phyloP scores from a whole-genome alignment of 192 early-diverging fungal genomes.

The Backusella tuberculispora region DNA sequence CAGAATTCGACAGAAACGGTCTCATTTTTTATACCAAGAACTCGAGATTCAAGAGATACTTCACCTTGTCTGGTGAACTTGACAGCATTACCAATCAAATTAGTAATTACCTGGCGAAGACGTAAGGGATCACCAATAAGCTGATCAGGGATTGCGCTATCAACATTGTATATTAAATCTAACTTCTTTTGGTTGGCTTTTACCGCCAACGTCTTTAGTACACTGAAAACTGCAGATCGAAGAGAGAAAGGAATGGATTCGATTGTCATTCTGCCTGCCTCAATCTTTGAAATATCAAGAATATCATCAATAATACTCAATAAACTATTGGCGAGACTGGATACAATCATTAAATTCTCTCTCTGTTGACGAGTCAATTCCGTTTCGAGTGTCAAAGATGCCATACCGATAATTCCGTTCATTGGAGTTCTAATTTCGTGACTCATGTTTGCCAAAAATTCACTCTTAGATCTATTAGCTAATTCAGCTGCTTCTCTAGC shows the following conservation, averaged over 20 bases:
- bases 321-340: constrained; percentile 70
- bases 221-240: constrained; percentile 62
- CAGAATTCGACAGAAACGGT: constrained; percentile 65
- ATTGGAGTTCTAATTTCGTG: constrained; percentile 83
- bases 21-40: constrained; percentile 44
- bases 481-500: constrained; percentile 82
- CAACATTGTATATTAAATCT: constrained; percentile 66
- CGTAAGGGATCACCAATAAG: constrained; percentile 80
- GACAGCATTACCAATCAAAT: constrained; percentile 81
- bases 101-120: constrained; percentile 79
- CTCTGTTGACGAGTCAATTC: constrained; percentile 83
- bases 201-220: constrained; percentile 72
- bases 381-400: constrained; percentile 72
- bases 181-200: constrained; percentile 79
- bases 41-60: constrained; percentile 58
- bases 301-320: constrained; percentile 83
- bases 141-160: constrained; percentile 71
- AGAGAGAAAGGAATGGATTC: constrained; percentile 76
- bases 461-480: constrained; percentile 82
- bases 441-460: constrained; percentile 69
- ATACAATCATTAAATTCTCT: constrained; percentile 82
- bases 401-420: constrained; percentile 84
- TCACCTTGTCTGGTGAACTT: constrained; percentile 83
- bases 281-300: constrained; percentile 84
- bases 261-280: constrained; percentile 82